Base-by-base conservation (phyloP, 495 filamentous ascomycete species). In the Penicillium bialowiezense region DNA sequence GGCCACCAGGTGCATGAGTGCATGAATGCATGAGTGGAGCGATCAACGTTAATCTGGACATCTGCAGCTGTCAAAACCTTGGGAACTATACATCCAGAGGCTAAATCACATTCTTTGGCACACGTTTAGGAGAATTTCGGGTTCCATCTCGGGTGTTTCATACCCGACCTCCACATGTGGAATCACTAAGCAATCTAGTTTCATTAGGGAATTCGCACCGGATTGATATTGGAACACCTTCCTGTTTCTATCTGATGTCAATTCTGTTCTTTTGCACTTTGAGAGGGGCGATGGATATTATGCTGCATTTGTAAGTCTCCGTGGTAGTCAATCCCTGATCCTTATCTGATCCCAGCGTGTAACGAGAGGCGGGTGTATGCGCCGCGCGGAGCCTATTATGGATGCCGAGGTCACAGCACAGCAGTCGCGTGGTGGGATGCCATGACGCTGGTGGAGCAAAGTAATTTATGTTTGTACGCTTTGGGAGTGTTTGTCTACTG, bases 291-390 rank as follows among this genome's bases (percentile, higher is more conserved):
- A n/a, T n/a, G n/a, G n/a, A n/a, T n/a, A n/a, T n/a, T n/a, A n/a
- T n/a, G n/a, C n/a, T n/a, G n/a, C n/a, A n/a, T n/a, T n/a, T n/a
- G n/a, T n/a, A n/a, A n/a, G n/a, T n/a, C n/a, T n/a, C n/a, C n/a
- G n/a, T n/a, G n/a, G 8, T 26, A 26, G 23, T 26, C 3, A 3
- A 26, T 3, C 23, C 23, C 8, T 26, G 23, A 8, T 26, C 23
- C n/a, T 36, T 45, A 45, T 45, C 43, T 35, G 31, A 45, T 45
- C 43, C 29, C 20, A 20, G 15, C 19, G 41, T 44, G 41, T 35
- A 35, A 45, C 42, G 29, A 45, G 3, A 45, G 20, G n/a, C 42
- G 42, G 43, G 31, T 35, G 12, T 35, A 36, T 23, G 42, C 41
- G 29, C 26, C 5, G 17, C n/a, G 20, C 29, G 20, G 10, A 29